Base-by-base conservation (phyloP, 2,329 filamentous ascomycete species). In the Gnomoniopsis sp. region DNA sequence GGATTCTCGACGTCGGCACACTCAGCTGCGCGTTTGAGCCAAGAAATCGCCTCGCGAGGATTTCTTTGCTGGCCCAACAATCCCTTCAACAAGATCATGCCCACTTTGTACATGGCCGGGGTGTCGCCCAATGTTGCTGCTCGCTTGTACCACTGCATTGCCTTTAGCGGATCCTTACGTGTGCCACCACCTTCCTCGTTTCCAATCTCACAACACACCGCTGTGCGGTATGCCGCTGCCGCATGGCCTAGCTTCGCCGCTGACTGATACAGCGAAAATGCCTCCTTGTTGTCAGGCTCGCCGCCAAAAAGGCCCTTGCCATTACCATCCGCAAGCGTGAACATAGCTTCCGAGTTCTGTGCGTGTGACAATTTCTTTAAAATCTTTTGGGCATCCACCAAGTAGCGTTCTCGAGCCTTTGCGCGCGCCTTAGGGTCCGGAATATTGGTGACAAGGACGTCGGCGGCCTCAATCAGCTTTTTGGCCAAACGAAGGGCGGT, bases 81-180 rank as follows among this genome's bases (percentile, higher is more conserved):
- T 12, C 93, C 95, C 73, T 98, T 98, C 56, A 98, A 83, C 62
- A 91, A 78, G 65, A 99, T 96, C 88, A 97, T 96, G 59, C 95
- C 95, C 74, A 98, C 87, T 75, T 99, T 99, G 78, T 97, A 99
- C 91, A 98, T 96, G 33, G 93, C 95, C 0, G 93, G 90, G 1
- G 89, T 88, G 69, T 99, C 93, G 3, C 95, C 93, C 2, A 98
- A 80, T 14, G 89, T 88, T 12, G 95, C 93, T 7, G 95, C 92
- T 47, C 93, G 89, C 71, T 93, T 92, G 74, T 99, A 99, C 95
- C 95, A 99, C 72, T 98, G 93, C 21, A 98, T 93, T 1, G 95
- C 93, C 75, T 98, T 98, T 64, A 93, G 75, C 0, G 91, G 91
- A 69, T 99, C 95, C 66, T 89, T 90, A 59, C 91, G 87, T 1